Evolutionary conservation across 371 early-diverging fungal species (phyloP).

Genomic region (Phascolomyces articulosus): DNA sequence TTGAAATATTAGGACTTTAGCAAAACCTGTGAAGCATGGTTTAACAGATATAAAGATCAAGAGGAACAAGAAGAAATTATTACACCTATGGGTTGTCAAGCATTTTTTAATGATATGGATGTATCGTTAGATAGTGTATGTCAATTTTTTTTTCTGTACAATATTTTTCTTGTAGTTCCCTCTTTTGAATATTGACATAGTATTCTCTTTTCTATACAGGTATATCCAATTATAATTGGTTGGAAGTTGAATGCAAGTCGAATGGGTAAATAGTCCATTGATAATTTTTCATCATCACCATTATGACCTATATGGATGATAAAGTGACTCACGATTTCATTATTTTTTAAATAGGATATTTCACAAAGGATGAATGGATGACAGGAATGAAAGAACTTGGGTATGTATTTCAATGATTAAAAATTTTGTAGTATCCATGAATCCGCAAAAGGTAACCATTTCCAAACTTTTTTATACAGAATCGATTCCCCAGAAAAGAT

Average conservation of each 20-base stretch:
- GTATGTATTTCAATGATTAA: slow-evolving; percentile 4
- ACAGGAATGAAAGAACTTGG: slow-evolving; percentile 9
- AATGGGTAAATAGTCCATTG: slow-evolving; percentile 28
- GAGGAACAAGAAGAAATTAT: slow-evolving; percentile 23
- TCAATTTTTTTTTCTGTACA: too few relatives aligned
- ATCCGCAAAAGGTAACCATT: too few relatives aligned
- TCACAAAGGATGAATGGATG: slow-evolving; percentile 25
- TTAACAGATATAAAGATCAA: slow-evolving; percentile 30
- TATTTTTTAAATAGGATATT: slow-evolving; percentile 13
- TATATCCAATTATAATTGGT: slow-evolving; percentile 34
- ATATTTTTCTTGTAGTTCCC: too few relatives aligned
- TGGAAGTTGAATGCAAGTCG: slow-evolving; percentile 38
- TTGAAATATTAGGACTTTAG: not conserved
- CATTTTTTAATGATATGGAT: slow-evolving; percentile 33
- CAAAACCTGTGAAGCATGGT: slow-evolving; percentile 24
- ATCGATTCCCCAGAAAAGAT: slow-evolving; percentile 21
- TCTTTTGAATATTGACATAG: not conserved
- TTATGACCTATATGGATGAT: too few relatives aligned
- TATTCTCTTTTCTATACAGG: slow-evolving; percentile 12
- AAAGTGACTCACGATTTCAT: too few relatives aligned
- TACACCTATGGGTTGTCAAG: slow-evolving; percentile 38
- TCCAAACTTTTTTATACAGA: slow-evolving; percentile 9
- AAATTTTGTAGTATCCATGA: too few relatives aligned
- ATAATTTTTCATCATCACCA: too few relatives aligned
- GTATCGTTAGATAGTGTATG: slow-evolving; percentile 40